Evolutionary conservation across 1,284 basidiomycete species (phyloP), one percentile per base, ranked within the genome.

Genomic region (Sphaerobolus stellatus): DNA sequence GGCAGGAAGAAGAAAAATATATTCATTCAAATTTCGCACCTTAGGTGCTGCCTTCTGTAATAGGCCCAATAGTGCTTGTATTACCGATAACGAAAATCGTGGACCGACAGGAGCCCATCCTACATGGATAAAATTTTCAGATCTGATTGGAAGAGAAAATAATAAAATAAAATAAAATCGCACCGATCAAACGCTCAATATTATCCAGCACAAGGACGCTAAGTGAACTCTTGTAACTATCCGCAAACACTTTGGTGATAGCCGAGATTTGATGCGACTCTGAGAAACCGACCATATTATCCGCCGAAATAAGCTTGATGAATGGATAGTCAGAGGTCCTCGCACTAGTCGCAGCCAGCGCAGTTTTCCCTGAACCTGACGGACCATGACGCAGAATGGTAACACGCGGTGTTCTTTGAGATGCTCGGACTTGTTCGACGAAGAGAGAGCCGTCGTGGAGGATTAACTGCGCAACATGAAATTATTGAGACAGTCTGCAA

Each of bases 21-120:
- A n/a, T n/a, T n/a, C n/a, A n/a, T n/a, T n/a, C n/a, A n/a, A n/a
- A n/a, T n/a, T n/a, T n/a, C 74, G 48, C 60, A 91, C 91, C 80
- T 98, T 98, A 1, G 97, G 97, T 47, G 97, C 97, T 60, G 91
- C 81, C 63, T 92, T 89, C 56, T 84, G 85, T 58, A 99, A 83
- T 28, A 99, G 77, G 0, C 99, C 95, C 49, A 98, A 79, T 16
- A 99, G 74, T 0, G 95, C 82, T 71, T 99, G 97, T 31, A 99
- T 76, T 9, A 99, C 92, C 13, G 88, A 79, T 68, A 99, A 99
- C 2, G 94, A 97, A 77, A 98, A 99, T 50, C 95, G 81, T 14
- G 92, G 94, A 1, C 96, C 96, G 71, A 99, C 92, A 4, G 95
- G 94, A n/a, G 94, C 95, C 90, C 94, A 99, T 62, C 97, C 94